These are phyloP conservation scores for Solanum rostratum DNA, from an alignment of 257 asterid species.

Conservation along the genomic window DNA sequence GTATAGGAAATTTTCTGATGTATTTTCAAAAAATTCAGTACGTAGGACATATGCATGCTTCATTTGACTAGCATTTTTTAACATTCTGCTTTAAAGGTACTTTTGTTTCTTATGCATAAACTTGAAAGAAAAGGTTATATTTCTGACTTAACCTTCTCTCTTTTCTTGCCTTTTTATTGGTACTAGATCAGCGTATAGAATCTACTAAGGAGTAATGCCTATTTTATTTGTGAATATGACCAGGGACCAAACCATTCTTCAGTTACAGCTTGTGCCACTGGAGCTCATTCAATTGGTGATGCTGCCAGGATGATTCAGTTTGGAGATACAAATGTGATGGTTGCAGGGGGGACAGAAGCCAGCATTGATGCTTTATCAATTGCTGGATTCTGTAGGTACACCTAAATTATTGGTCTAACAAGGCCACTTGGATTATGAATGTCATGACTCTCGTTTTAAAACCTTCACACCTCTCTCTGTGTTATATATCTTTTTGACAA, in stretches of 20 bases:
- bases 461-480: neutral
- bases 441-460: neutral
- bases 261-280: slow-evolving; percentile 99
- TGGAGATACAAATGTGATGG: slow-evolving; percentile 97
- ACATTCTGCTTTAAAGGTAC: neutral
- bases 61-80: neutral
- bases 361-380: slow-evolving; percentile 97
- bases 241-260: slow-evolving; percentile 99
- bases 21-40: neutral
- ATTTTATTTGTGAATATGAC: slow-evolving; percentile 41
- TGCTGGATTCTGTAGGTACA: slow-evolving; percentile 94
- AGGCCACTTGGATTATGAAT: neutral
- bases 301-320: slow-evolving; percentile 91
- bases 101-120: neutral
- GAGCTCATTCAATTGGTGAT: slow-evolving; percentile 95
- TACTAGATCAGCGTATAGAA: neutral
- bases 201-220: neutral
- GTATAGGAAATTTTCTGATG: neutral
- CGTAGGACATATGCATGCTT: neutral
- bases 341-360: slow-evolving; percentile 97
- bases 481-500: neutral
- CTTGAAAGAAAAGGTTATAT: neutral
- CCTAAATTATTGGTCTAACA: neutral
- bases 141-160: neutral
- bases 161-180: neutral